phyloP scores from a whole-genome alignment of 495 filamentous ascomycete species.

The Cenococcum geophilum region DNA sequence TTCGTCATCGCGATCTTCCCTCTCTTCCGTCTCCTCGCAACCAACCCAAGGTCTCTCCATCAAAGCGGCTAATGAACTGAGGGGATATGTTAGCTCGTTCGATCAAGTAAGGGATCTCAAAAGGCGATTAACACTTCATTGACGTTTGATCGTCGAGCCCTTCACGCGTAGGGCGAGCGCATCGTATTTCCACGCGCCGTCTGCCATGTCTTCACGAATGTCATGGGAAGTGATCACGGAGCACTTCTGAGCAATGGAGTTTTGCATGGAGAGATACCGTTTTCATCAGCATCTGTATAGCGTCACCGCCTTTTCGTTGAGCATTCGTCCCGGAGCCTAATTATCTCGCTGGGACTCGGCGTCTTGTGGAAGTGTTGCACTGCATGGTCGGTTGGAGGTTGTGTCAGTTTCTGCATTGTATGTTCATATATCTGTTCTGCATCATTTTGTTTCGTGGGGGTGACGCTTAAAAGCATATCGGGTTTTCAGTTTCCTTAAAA shows the following conservation, averaged over 20 bases:
- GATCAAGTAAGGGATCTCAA: conserved; percentile 68
- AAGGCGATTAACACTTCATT: conserved; percentile 46
- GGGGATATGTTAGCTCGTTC: conserved; percentile 81
- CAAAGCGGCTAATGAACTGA: conserved; percentile 71
- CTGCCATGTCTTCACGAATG: conserved; percentile 2
- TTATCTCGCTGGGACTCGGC: background rate
- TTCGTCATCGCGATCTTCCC: conserved; percentile 78
- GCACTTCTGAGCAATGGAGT: conserved; percentile 4
- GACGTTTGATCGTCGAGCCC: background rate
- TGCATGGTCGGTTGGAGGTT: conserved; percentile 2
- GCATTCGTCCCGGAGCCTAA: background rate
- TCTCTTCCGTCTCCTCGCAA: conserved; percentile 64
- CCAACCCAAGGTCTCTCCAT: conserved; percentile 58
- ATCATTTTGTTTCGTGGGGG: background rate
- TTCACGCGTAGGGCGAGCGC: background rate
- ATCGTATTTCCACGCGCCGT: background rate
- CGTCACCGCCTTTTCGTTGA: conserved; percentile 4
- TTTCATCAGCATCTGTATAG: conserved; percentile 8
- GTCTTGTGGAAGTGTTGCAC: conserved; percentile 1
- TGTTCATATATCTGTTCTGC: conserved; percentile 1
- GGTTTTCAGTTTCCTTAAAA: conserved; percentile 1
- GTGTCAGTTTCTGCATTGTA: conserved; percentile 2
- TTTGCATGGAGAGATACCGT: conserved; percentile 1
- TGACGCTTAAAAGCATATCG: conserved; percentile 2
- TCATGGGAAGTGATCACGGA: conserved; percentile 1